Percentiles rank a stretch among this genome's conserved stretches.
phyloP scores from a whole-genome alignment of 768 basidiomycete genomes.

The Krasilnikovozyma curviuscula region DNA sequence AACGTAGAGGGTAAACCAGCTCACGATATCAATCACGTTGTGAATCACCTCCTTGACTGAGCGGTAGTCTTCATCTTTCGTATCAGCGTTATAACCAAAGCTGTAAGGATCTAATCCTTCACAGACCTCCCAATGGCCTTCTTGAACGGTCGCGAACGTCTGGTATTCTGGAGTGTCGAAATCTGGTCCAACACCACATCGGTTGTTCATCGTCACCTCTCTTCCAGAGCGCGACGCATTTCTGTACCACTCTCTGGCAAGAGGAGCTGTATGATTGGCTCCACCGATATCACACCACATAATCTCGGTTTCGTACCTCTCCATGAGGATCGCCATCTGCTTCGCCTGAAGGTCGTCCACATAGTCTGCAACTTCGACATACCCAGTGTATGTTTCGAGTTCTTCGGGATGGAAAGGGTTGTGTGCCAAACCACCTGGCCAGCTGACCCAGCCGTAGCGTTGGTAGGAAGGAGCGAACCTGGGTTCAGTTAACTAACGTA shows the following conservation, averaged over 20 bases:
- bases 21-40: conserved; percentile 38
- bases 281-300: conserved; percentile 33
- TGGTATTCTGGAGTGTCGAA: conserved; percentile 42
- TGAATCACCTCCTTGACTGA: conserved; percentile 35
- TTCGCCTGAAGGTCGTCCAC: conserved; percentile 35
- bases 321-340: conserved; percentile 36
- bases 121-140: conserved; percentile 38
- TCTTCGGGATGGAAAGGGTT: conserved; percentile 34
- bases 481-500: background rate
- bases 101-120: conserved; percentile 39
- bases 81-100: conserved; percentile 29
- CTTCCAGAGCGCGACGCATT: conserved; percentile 27
- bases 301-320: conserved; percentile 36
- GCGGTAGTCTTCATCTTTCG: conserved; percentile 32
- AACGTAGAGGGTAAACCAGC: conserved; percentile 13
- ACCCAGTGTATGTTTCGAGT: conserved; percentile 40
- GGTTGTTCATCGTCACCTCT: conserved; percentile 35
- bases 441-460: conserved; percentile 21
- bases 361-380: conserved; percentile 35
- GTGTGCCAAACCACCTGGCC: conserved; percentile 39
- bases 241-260: conserved; percentile 34
- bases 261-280: conserved; percentile 29
- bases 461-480: conserved; percentile 39
- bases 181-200: conserved; percentile 35
- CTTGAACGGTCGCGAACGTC: conserved; percentile 33